Evolutionary conservation across 129 eudicot species (phyloP).

Genomic region (Chrysanthemum seticuspe): DNA sequence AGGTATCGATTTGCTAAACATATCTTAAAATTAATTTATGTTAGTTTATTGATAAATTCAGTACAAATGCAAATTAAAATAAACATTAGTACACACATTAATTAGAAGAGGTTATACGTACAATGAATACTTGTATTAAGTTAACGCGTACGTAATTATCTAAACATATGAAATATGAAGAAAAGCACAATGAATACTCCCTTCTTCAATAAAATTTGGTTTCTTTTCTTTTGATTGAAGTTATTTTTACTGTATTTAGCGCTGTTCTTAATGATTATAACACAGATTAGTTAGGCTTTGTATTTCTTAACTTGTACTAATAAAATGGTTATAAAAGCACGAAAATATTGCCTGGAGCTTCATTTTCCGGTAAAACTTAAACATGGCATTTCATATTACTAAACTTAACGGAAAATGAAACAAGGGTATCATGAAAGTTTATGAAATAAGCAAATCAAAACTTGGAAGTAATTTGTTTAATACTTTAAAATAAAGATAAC

Average conservation of each 20-base stretch:
- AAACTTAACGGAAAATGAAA: not conserved
- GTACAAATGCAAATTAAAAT: not conserved
- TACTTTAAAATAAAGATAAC: not conserved
- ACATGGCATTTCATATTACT: not conserved
- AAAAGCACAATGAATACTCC: too few species aligned
- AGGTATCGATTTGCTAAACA: not conserved
- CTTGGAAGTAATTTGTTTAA: not conserved
- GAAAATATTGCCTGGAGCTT: not conserved
- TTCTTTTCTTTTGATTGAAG: not conserved
- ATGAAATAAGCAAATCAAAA: not conserved
- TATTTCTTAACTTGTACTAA: not conserved
- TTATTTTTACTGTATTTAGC: not conserved
- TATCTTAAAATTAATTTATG: not conserved
- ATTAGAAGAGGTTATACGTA: not conserved
- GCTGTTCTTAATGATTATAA: not conserved
- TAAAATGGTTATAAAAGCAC: not conserved
- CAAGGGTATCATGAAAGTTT: not conserved
- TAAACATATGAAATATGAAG: not conserved
- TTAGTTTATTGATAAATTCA: not conserved
- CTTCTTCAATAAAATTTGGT: not conserved
- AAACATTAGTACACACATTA: not conserved
- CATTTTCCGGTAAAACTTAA: not conserved
- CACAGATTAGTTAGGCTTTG: too few species aligned
- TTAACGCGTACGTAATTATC: not conserved
- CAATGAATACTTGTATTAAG: not conserved